Evolutionary conservation across 1,284 basidiomycete genomes (phyloP).

Genomic region (Fereydounia khargensis): DNA sequence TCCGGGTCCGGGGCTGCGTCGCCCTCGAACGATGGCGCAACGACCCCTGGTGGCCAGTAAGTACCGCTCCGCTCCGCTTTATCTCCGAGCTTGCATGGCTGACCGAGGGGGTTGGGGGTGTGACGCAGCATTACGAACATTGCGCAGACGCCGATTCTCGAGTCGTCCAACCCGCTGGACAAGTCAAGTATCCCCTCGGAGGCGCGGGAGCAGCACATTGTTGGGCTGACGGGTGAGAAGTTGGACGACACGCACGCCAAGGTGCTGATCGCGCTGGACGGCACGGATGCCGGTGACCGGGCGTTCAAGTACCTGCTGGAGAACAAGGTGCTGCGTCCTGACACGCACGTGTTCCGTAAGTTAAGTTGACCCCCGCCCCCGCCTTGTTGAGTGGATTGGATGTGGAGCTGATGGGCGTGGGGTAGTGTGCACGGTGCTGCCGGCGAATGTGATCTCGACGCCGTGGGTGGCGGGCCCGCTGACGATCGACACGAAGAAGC

Average conservation of each 20-base stretch:
- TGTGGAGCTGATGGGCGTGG: too few species aligned
- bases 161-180: constrained; percentile 51
- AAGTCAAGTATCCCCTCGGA: constrained; percentile 40
- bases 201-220: constrained; percentile 52
- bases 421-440: constrained; percentile 47
- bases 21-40: constrained; percentile 9
- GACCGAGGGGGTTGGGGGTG: too few species aligned
- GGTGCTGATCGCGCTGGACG: constrained; percentile 50
- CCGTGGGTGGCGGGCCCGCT: constrained; percentile 52
- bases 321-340: constrained; percentile 30
- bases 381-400: too few species aligned
- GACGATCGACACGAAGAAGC: constrained; percentile 49
- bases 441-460: constrained; percentile 44
- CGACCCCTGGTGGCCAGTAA: constrained; percentile 19
- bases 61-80: too few species aligned
- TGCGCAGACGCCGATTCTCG: constrained; percentile 51
- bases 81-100: too few species aligned
- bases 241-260: constrained; percentile 31
- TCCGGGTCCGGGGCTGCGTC: constrained; percentile 3
- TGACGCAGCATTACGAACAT: constrained; percentile 33
- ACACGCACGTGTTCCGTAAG: constrained; percentile 44
- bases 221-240: constrained; percentile 35
- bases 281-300: constrained; percentile 52
- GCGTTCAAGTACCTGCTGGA: constrained; percentile 46
- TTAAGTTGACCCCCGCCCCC: too few species aligned